Conservation (phyloP, 2,329 filamentous ascomycete species). For the Colletotrichum caudatum region DNA sequence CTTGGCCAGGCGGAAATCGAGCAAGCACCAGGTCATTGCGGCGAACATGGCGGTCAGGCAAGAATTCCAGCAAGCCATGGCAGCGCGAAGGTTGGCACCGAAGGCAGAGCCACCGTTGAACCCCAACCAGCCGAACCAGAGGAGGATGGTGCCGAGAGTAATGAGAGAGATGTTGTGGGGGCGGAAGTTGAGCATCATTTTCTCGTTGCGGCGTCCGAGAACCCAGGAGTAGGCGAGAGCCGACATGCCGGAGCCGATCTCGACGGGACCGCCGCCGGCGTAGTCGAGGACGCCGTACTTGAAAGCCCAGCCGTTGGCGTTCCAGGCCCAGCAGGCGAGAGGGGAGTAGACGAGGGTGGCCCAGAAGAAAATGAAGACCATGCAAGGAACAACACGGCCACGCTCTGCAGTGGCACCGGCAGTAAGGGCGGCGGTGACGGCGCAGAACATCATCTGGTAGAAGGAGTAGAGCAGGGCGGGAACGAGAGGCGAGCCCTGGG, state of each 20-base stretch:
- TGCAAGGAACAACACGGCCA: slow-evolving; percentile 89
- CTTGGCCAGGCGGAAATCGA: slow-evolving; percentile 92
- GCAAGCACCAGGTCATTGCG: slow-evolving; percentile 91
- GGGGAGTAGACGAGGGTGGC: slow-evolving; percentile 98
- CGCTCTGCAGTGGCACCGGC: slow-evolving; percentile 94
- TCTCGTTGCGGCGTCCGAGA: slow-evolving; percentile 94
- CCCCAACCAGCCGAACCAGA: slow-evolving; percentile 99
- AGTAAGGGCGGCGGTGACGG: slow-evolving; percentile 90
- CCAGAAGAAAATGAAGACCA: slow-evolving; percentile 98
- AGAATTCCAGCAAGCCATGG: slow-evolving; percentile 98
- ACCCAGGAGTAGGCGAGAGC: slow-evolving; percentile 96
- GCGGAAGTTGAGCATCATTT: slow-evolving; percentile 99
- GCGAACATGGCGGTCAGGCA: slow-evolving; percentile 94
- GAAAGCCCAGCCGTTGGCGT: slow-evolving; percentile 91
- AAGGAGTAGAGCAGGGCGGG: slow-evolving; percentile 93
- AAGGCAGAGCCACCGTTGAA: slow-evolving; percentile 98
- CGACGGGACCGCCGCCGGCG: slow-evolving; percentile 95
- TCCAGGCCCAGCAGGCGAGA: slow-evolving; percentile 97
- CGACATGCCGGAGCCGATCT: slow-evolving; percentile 93
- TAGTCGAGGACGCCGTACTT: slow-evolving; percentile 95
- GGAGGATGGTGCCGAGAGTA: slow-evolving; percentile 91
- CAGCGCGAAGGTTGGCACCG: slow-evolving; percentile 91
- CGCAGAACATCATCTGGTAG: slow-evolving; percentile 97
- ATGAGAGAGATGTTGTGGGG: slow-evolving; percentile 99
- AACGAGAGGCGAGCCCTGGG: slow-evolving; percentile 87